Conservation (phyloP, 257 asterid species). For the Solanum clarkiae region DNA sequence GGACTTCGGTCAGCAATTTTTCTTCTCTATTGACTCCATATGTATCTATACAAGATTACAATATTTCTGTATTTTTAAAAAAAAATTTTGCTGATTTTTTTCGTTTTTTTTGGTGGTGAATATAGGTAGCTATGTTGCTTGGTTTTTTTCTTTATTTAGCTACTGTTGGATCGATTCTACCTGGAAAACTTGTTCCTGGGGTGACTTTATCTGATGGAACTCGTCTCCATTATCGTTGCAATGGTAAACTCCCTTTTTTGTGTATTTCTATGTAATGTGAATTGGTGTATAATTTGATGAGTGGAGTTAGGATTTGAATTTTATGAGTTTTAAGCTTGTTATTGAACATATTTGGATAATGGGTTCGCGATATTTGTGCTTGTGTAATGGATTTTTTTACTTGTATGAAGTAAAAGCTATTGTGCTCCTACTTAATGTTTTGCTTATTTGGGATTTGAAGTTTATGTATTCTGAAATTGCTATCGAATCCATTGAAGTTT, state of each 20-base stretch:
- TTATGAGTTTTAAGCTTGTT: background rate
- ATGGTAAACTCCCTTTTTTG: constrained; percentile 25
- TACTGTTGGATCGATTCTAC: constrained; percentile 65
- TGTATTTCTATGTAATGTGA: background rate
- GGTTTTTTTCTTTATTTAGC: constrained; percentile 56
- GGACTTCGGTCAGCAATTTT: constrained; percentile 51
- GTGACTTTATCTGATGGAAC: constrained; percentile 61
- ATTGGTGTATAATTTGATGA: background rate
- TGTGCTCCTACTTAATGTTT: no score
- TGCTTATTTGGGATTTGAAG: no score
- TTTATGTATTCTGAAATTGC: background rate
- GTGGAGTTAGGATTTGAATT: background rate
- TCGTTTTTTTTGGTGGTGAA: background rate
- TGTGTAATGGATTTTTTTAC: no score
- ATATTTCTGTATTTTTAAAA: background rate
- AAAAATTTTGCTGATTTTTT: background rate
- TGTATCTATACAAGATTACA: background rate
- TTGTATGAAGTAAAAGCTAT: no score
- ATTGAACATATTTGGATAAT: background rate
- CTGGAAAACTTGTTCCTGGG: constrained; percentile 67
- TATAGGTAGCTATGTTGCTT: constrained; percentile 50
- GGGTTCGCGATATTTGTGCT: background rate
- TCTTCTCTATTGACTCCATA: background rate
- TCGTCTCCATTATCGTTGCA: constrained; percentile 75
- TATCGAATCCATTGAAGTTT: background rate